These are phyloP conservation scores for Colletotrichum coccodes DNA, from an alignment of 2,329 filamentous ascomycete species.

Conservation along the genomic window DNA sequence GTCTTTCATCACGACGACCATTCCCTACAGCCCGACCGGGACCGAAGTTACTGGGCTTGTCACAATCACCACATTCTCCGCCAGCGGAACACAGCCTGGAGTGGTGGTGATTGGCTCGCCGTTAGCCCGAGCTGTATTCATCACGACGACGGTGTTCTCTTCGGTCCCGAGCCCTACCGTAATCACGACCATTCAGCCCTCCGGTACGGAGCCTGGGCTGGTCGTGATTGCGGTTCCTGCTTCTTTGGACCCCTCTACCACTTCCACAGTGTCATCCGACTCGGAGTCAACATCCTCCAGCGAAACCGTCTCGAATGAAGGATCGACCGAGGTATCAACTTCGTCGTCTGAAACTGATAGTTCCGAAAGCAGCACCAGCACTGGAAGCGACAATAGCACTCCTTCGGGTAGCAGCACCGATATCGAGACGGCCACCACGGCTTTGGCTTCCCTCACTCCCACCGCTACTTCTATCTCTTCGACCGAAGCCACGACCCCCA, in stretches of 20 bases:
- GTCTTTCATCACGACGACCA: slow-evolving; percentile 20
- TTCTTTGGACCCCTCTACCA: not conserved
- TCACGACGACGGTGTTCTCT: not conserved
- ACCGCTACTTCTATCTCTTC: not conserved
- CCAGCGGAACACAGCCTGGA: slow-evolving; percentile 5
- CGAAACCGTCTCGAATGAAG: not conserved
- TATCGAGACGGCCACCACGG: not conserved
- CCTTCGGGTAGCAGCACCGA: not conserved
- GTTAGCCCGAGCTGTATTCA: not conserved
- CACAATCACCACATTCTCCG: slow-evolving; percentile 10
- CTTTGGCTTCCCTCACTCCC: not conserved
- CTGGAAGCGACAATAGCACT: not conserved
- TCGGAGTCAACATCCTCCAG: not conserved
- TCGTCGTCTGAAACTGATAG: not conserved
- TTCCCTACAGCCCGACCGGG: slow-evolving; percentile 15
- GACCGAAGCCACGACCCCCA: not conserved
- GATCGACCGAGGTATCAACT: not conserved
- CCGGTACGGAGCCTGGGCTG: not conserved
- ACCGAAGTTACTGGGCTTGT: not conserved
- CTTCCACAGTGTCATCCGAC: not conserved
- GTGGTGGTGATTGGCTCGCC: not conserved
- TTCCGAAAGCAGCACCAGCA: not conserved
- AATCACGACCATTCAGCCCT: not conserved
- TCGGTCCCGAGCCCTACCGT: not conserved
- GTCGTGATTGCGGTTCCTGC: not conserved